A percentile compares a stretch with the other conserved stretches of the same genome.
Conservation (phyloP, 352 stramenopile genomes). For the Phytopythium vexans region DNA sequence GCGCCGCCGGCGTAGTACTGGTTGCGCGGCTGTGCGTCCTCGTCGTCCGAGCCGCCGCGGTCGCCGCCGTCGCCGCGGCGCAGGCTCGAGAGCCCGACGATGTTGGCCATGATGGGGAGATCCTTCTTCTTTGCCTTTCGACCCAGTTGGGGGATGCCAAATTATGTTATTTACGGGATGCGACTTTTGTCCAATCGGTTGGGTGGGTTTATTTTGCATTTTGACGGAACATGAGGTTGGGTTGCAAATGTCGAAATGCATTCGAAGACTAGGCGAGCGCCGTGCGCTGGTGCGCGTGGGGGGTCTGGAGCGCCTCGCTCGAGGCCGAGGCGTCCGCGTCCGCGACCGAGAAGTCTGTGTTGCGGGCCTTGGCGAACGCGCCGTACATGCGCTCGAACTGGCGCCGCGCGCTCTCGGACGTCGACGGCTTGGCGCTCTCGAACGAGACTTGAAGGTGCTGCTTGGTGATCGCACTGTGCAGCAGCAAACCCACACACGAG, state of each 20-base stretch:
- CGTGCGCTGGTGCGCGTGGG: slow-evolving; percentile 62
- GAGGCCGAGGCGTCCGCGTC: slow-evolving; percentile 39
- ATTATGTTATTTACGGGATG: too few species aligned
- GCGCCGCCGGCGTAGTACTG: slow-evolving; percentile 76
- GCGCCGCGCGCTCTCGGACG: slow-evolving; percentile 44
- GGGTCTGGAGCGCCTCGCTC: slow-evolving; percentile 48
- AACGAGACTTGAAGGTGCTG: slow-evolving; percentile 64
- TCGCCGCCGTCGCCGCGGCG: slow-evolving; percentile 34
- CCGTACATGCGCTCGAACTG: slow-evolving; percentile 74
- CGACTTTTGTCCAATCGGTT: too few species aligned
- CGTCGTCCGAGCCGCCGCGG: slow-evolving; percentile 26
- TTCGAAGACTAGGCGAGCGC: slow-evolving; percentile 36
- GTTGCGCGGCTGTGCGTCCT: slow-evolving; percentile 35
- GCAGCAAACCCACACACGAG: neutral
- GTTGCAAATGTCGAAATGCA: too few species aligned
- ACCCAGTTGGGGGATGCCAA: too few species aligned
- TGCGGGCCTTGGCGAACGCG: slow-evolving; percentile 63
- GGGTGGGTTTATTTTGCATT: too few species aligned
- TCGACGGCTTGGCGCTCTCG: slow-evolving; percentile 65
- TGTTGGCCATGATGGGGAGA: slow-evolving; percentile 83
- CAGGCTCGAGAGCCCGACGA: slow-evolving; percentile 77
- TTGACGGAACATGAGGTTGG: too few species aligned
- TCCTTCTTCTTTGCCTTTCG: too few species aligned
- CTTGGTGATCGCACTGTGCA: slow-evolving; percentile 43
- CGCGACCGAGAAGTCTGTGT: slow-evolving; percentile 66